Percentiles rank a stretch among this genome's conserved stretches.
These are phyloP conservation scores for Emericellopsis cladophorae DNA, from an alignment of 2,329 filamentous ascomycete species.

Conservation along the genomic window DNA sequence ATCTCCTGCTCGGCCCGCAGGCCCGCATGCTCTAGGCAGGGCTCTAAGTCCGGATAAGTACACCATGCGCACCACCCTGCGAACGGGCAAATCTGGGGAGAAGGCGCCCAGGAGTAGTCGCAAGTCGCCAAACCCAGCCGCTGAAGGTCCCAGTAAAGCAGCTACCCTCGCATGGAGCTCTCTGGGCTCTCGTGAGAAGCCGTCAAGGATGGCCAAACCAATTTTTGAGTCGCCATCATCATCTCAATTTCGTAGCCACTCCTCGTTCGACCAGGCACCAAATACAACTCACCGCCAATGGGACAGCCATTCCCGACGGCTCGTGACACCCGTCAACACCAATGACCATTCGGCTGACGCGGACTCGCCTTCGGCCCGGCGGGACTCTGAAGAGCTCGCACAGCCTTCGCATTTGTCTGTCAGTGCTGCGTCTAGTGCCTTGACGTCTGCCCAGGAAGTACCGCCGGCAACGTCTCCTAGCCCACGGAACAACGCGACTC, in stretches of 20 bases:
- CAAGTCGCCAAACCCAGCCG: conserved; percentile 25
- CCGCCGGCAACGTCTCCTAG: conserved; percentile 6
- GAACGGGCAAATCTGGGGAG: conserved; percentile 32
- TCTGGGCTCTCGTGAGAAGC: conserved; percentile 25
- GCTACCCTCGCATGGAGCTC: conserved; percentile 50
- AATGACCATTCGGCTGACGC: too few relatives aligned
- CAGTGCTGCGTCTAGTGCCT: conserved; percentile 42
- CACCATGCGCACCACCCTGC: conserved; percentile 48
- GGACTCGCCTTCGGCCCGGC: conserved; percentile 3
- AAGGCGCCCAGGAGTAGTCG: conserved; percentile 24
- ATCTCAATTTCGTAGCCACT: too few relatives aligned
- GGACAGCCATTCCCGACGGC: conserved; percentile 41
- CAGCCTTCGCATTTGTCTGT: conserved; percentile 36
- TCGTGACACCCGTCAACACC: conserved; percentile 23
- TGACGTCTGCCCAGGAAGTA: conserved; percentile 15
- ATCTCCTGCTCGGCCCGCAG: conserved; percentile 17
- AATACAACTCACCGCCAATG: conserved; percentile 27
- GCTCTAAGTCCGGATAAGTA: conserved; percentile 48
- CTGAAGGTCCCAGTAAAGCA: conserved; percentile 48
- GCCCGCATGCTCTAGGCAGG: conserved; percentile 21
- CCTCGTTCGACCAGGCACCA: conserved; percentile 15
- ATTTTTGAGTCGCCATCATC: too few relatives aligned
- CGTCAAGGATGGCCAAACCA: too few relatives aligned
- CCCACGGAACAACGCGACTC: too few relatives aligned
- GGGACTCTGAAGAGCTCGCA: conserved; percentile 26